Base-by-base conservation (phyloP, 2,329 filamentous ascomycete species). In the Beauveria rudraprayagi region DNA sequence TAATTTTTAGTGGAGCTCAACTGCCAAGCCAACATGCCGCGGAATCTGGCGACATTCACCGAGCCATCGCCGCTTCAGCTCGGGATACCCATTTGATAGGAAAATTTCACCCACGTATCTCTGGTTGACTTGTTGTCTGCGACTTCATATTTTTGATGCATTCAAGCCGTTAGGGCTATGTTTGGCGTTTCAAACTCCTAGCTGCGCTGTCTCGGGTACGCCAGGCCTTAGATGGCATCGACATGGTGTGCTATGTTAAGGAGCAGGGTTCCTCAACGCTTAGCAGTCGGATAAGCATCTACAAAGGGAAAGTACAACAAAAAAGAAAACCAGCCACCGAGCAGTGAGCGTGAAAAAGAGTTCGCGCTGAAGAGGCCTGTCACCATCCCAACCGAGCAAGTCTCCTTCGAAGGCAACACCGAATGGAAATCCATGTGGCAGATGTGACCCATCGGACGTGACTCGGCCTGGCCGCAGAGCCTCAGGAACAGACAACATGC, bases 31-130 rank as follows among this genome's bases (percentile, higher is more conserved):
- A 57, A 50, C n/a, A 28, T 48, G 50, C 43, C 30, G 41, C 51
- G 50, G 50, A 37, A 61, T 61, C 43, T 48, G 41, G n/a, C 14
- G 19, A 28, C 24, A 41, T 40, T 54, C 58, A 30, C 58, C 58
- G 58, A 61, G 51, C 51, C 50, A 55, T 55, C 50, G 43, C 58
- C 56, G 56, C 34, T 17, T 17, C 17, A 48, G 37, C 19, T 58
- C 46, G 46, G 56, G 24, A 43, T 22, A 8, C 24, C 34, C 28
- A 34, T 24, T 34, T 37, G 44, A 5, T 10, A 58, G 5, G 28
- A 37, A 37, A 7, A 19, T 40, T 24, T 37, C 43, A 10, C 19
- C 3, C 3, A 26, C 16, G 43, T 11, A n/a, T 51, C 34, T 37
- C 34, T 37, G 34, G 6, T 37, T 37, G 34, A 37, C 5, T 16